Evolutionary conservation across 176 grass and related monocot genomes (phyloP), one percentile per base, ranked within the genome.

Genomic region (Oryza rufipogon): DNA sequence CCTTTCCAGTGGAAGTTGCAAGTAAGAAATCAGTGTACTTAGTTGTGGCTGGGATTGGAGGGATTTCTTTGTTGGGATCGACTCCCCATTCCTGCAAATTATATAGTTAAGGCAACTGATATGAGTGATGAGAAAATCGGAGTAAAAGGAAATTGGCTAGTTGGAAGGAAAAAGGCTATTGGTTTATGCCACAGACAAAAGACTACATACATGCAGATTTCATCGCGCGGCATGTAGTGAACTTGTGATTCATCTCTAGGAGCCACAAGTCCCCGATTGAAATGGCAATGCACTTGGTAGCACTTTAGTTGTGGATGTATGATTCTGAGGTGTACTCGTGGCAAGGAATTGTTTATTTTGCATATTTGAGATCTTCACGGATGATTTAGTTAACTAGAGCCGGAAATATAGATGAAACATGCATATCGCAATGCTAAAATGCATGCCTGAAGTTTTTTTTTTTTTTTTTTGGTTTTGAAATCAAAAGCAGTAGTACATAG

Each of bases 21-120:
- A 94, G 90, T 63, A 95, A 85, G 82, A 98, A 98, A 81, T 96
- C 86, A 44, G 83, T 95, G 73, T 98, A 98, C 87, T 91, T 98
- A 49, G 85, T 90, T 70, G 91, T 94, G 71, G 93, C 85, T 71
- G 88, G 66, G 80, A 73, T 89, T 28, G 89, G 74, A 83, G 87
- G 78, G 42, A 91, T 86, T 76, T 91, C 96, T 76, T 96, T 92
- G 32, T 80, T 89, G 61, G 93, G 80, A 83, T 93, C 91, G 79
- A 95, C 75, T 86, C 93, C 96, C 96, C 96, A 98, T 78, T 92
- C 89, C 96, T 98, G 83, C 72, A 93, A 77, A 87, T 73, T 52
- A 61, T 77, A 71, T 77, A 75, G 67, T 45, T 64, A 68, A 77
- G 75, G 76, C 20, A 86, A 64, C 63, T 47, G 5, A 42, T n/a